These are phyloP conservation scores for Botrytis byssoidea DNA, from an alignment of 2,329 filamentous ascomycete genomes.

Conservation along the genomic window DNA sequence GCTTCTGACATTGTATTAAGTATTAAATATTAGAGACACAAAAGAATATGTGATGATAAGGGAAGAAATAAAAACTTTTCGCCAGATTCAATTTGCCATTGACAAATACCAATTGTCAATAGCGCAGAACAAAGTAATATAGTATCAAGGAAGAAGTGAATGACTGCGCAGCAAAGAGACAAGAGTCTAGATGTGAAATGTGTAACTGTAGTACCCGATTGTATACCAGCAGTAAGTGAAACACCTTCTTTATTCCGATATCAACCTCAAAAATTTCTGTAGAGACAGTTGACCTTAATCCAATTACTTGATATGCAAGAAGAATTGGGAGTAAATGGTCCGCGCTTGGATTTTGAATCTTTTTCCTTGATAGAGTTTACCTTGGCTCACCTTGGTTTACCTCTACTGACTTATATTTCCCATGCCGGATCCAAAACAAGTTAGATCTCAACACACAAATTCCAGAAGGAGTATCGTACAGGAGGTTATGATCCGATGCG, in stretches of 20 bases:
- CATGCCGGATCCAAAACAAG: not conserved
- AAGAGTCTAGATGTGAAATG: not conserved
- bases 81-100: not conserved
- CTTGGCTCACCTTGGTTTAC: slow-evolving; percentile 6
- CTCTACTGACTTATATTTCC: not conserved
- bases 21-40: slow-evolving; percentile 7
- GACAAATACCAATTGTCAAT: not conserved
- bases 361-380: not conserved
- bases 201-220: not conserved
- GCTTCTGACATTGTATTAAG: not conserved
- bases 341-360: not conserved
- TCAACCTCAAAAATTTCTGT: not conserved
- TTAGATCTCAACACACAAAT: not conserved
- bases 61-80: not conserved
- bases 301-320: not conserved
- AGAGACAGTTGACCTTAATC: not conserved
- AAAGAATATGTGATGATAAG: not conserved
- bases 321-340: slow-evolving; percentile 9
- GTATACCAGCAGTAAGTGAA: not conserved
- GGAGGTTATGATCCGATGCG: not conserved
- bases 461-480: not conserved
- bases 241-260: not conserved
- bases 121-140: too few relatives aligned
- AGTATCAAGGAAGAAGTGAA: not conserved
- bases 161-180: not conserved